Percentiles rank a stretch among this genome's conserved stretches.
phyloP scores from a whole-genome alignment of 2,329 filamentous ascomycete species.

The Exophiala sp. region DNA sequence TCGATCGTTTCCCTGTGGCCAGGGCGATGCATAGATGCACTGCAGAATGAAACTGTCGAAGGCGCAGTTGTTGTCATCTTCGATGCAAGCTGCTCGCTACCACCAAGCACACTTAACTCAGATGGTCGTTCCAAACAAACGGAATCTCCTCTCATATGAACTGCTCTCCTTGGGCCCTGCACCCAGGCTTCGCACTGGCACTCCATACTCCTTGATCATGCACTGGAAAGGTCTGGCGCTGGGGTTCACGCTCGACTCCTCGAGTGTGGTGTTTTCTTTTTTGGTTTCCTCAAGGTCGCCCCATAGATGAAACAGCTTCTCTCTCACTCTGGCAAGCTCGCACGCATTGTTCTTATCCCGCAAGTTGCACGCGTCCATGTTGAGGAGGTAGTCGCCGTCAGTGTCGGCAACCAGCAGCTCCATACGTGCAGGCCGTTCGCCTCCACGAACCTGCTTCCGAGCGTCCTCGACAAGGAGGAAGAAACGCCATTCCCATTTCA shows the following conservation, averaged over 20 bases:
- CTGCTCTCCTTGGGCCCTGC: conserved; percentile 12
- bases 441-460: conserved; percentile 33
- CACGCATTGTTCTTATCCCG: conserved; percentile 40
- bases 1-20: too few relatives aligned
- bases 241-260: conserved; percentile 21
- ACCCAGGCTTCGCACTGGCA: conserved; percentile 38
- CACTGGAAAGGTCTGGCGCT: conserved; percentile 59
- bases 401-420: conserved; percentile 63
- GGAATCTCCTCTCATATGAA: conserved; percentile 59
- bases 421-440: conserved; percentile 44
- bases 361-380: conserved; percentile 54
- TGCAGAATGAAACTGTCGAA: too few relatives aligned
- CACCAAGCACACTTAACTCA: too few relatives aligned
- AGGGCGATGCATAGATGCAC: too few relatives aligned
- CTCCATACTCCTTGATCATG: conserved; percentile 65
- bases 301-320: conserved; percentile 75
- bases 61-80: too few relatives aligned
- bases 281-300: conserved; percentile 75
- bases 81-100: too few relatives aligned
- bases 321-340: conserved; percentile 51
- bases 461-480: conserved; percentile 71
- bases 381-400: conserved; percentile 52
- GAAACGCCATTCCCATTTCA: conserved; percentile 77
- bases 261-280: conserved; percentile 26
- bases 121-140: conserved; percentile 61